These are phyloP conservation scores for Fomitopsis schrenkii DNA, from an alignment of 1,284 basidiomycete species.

Conservation along the genomic window DNA sequence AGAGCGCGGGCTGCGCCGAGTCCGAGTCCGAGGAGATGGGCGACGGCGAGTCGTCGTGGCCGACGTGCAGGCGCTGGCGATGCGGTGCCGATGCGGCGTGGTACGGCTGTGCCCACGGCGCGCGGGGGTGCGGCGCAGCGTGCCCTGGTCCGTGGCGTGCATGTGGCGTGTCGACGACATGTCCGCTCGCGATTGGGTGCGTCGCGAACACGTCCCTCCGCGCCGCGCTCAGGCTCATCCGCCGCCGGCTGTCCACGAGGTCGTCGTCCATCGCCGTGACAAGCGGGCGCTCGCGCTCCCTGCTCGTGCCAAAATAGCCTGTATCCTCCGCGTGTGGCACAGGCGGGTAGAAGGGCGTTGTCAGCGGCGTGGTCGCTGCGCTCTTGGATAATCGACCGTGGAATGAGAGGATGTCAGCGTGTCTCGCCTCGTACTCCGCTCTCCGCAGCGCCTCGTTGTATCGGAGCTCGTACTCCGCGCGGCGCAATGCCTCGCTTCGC, in stretches of 20 bases:
- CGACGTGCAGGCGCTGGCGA: constrained; percentile 33
- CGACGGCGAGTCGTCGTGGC: constrained; percentile 58
- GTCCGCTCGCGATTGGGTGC: constrained; percentile 41
- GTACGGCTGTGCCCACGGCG: constrained; percentile 39
- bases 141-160: constrained; percentile 11
- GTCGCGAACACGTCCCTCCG: constrained; percentile 21
- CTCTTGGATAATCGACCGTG: constrained; percentile 48
- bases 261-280: constrained; percentile 21
- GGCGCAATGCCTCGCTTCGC: constrained; percentile 74
- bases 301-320: constrained; percentile 39
- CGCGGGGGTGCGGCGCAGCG: constrained; percentile 20
- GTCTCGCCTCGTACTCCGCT: constrained; percentile 70
- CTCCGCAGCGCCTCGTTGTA: constrained; percentile 77
- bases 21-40: constrained; percentile 69
- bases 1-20: constrained; percentile 32
- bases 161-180: constrained; percentile 32
- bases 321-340: constrained; percentile 28
- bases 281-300: constrained; percentile 29
- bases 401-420: constrained; percentile 50
- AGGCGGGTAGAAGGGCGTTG: constrained; percentile 40
- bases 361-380: constrained; percentile 67
- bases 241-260: constrained; percentile 23
- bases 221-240: constrained; percentile 41
- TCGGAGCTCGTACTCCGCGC: constrained; percentile 82
- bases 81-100: constrained; percentile 26